Evolutionary conservation across 2,329 filamentous ascomycete genomes (phyloP), one percentile per base, ranked within the genome.

Genomic region (Pestalotiopsis sp.): DNA sequence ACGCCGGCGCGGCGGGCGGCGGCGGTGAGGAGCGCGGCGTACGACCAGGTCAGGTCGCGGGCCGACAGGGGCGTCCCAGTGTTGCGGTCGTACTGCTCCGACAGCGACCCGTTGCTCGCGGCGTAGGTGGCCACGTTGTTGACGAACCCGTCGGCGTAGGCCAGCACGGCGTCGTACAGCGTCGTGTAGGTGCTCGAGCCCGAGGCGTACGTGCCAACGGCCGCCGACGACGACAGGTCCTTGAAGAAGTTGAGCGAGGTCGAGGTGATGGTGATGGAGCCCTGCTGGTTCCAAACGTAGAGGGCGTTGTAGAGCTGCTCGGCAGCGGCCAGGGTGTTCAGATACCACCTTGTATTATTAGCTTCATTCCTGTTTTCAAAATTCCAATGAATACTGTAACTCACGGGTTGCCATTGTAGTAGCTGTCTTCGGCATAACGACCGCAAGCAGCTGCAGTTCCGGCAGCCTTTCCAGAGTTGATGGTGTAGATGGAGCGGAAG

Each of bases 251-350:
- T 76, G 9, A 94, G 83, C 0, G 92, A 94, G 1, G 85, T 85
- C 0, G 83, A 80, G 4, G 88, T 91, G 61, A 95, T 86, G 0
- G 85, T 86, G 74, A 97, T 85, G 5, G 84, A 90, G 1, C 89
- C 90, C 31, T 84, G 79, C 45, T 83, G 79, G 70, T 91, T 84
- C 92, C 92, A 95, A 64, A 91, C 89, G 72, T 91, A 90, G 1
- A 94, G 75, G 1, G 93, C 91, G 73, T 92, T 90, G 77, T 94
- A 95, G 2, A 97, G 86, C 76, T 93, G 91, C 79, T 96, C 93
- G 3, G 93, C 93, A 0, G 92, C 92, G 1, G 92, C 92, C 38
- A 94, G 84, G 1, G 92, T 95, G 73, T 87, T 87, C 13, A 95
- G 85, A 74, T 94, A 93, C 93, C 93, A 96, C n/a, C 75, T 77